Percentiles rank a stretch among this genome's conserved stretches.
These are phyloP conservation scores for Phytophthora podocarpi DNA, from an alignment of 352 stramenopile species.

Conservation along the genomic window DNA sequence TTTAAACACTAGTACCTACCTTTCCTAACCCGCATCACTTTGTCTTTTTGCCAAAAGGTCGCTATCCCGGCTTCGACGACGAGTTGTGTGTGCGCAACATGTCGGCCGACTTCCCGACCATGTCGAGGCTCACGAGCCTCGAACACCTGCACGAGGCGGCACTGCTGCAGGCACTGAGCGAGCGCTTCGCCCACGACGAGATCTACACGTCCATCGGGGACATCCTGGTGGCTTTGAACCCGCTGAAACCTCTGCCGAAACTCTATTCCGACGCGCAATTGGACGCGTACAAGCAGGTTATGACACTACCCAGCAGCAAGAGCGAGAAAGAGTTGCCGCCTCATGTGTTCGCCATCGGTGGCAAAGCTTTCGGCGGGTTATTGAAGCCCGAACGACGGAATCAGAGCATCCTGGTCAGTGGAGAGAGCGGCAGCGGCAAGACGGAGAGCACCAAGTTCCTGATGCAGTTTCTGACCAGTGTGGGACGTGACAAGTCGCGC, in stretches of 20 bases:
- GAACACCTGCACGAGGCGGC: conserved; percentile 87
- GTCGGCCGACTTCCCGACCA: conserved; percentile 48
- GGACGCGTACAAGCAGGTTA: conserved; percentile 67
- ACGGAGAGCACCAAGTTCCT: conserved; percentile 97
- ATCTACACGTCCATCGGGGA: conserved; percentile 91
- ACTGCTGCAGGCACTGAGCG: conserved; percentile 78
- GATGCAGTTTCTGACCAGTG: conserved; percentile 95
- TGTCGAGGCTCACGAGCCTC: conserved; percentile 76
- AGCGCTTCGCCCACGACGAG: conserved; percentile 72
- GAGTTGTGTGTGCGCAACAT: conserved; percentile 79
- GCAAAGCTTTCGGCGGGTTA: conserved; percentile 83
- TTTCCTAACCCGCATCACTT: background rate
- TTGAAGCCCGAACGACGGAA: conserved; percentile 64
- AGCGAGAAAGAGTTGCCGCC: conserved; percentile 50
- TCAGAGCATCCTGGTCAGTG: conserved; percentile 94
- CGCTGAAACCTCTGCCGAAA: conserved; percentile 67
- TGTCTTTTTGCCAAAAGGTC: conserved; percentile 25
- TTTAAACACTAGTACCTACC: background rate
- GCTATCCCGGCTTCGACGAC: conserved; percentile 32
- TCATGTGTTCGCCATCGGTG: conserved; percentile 92
- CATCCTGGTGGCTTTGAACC: conserved; percentile 87
- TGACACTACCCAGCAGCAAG: conserved; percentile 19
- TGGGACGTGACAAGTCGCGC: conserved; percentile 54
- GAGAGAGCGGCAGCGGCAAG: conserved; percentile 94
- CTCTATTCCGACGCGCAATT: conserved; percentile 70